A percentile compares a stretch with the other conserved stretches of the same genome.
These are phyloP conservation scores for Globisporangium megalacanthum DNA, from an alignment of 352 stramenopile species.

Conservation along the genomic window DNA sequence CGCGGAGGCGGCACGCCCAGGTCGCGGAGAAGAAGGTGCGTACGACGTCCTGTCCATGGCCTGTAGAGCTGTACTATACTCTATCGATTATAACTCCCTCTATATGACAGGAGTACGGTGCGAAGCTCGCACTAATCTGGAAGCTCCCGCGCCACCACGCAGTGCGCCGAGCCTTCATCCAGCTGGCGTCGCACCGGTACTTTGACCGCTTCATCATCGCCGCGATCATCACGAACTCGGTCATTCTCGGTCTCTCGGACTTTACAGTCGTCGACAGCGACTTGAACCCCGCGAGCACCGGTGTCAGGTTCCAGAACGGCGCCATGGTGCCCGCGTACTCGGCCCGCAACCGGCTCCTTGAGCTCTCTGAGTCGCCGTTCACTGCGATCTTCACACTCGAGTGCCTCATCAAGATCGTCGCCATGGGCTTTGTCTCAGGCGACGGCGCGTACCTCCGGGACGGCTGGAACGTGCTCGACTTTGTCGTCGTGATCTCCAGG, in stretches of 20 bases:
- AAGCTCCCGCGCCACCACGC: slow-evolving; percentile 38
- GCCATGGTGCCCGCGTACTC: slow-evolving; percentile 36
- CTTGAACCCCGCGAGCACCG: slow-evolving; percentile 56
- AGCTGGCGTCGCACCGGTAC: slow-evolving; percentile 39
- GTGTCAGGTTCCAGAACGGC: slow-evolving; percentile 30
- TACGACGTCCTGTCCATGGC: background rate
- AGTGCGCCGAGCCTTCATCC: slow-evolving; percentile 47
- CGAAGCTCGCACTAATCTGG: slow-evolving; percentile 37
- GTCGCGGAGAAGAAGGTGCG: slow-evolving; percentile 11
- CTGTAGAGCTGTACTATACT: background rate
- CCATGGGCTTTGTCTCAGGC: slow-evolving; percentile 63
- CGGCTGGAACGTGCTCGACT: slow-evolving; percentile 91
- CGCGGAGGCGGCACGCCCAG: slow-evolving; percentile 7
- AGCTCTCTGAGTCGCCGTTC: slow-evolving; percentile 79
- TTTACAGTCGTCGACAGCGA: slow-evolving; percentile 64
- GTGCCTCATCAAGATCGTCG: slow-evolving; percentile 88
- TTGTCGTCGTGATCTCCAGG: slow-evolving; percentile 87
- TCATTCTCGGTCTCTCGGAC: slow-evolving; percentile 82
- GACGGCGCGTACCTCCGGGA: slow-evolving; percentile 77
- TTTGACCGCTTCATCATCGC: slow-evolving; percentile 86
- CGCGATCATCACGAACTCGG: slow-evolving; percentile 85
- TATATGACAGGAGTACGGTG: slow-evolving; percentile 29
- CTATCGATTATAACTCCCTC: background rate
- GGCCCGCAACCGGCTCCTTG: slow-evolving; percentile 48
- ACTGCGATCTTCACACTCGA: slow-evolving; percentile 87